Conservation (phyloP, 805 yeast genomes). For the Metschnikowia lunata region DNA sequence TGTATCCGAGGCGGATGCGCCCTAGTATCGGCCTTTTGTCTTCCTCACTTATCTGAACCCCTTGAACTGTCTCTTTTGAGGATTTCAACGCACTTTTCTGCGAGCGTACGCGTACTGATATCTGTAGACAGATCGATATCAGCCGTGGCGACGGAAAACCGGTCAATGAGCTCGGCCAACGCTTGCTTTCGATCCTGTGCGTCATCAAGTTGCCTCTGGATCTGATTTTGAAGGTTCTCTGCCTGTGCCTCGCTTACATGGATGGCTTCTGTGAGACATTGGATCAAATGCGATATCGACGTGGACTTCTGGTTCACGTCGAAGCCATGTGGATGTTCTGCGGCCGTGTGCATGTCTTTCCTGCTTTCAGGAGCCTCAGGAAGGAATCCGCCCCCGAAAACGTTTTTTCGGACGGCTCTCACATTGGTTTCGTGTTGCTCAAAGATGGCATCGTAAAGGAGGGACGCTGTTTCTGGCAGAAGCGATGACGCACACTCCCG, state of each 20-base stretch:
- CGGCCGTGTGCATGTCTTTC: background rate
- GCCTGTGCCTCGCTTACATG: conserved; percentile 1
- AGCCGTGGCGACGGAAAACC: background rate
- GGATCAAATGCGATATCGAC: conserved; percentile 1
- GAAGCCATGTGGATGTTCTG: background rate
- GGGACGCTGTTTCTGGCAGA: conserved; percentile 1
- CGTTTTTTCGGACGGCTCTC: background rate
- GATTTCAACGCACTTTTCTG: conserved; percentile 4
- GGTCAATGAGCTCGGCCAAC: background rate
- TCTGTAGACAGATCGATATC: background rate
- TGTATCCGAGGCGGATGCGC: conserved; percentile 1
- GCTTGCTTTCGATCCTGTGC: background rate
- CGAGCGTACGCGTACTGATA: background rate
- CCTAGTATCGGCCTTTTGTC: background rate
- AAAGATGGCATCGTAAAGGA: conserved; percentile 3
- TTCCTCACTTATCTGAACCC: background rate
- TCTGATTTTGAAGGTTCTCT: conserved; percentile 1
- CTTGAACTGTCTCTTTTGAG: background rate
- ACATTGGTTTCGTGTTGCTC: conserved; percentile 2
- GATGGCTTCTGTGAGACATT: conserved; percentile 1
- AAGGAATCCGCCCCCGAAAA: background rate
- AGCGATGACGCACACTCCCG: conserved; percentile 2
- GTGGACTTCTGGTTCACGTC: background rate
- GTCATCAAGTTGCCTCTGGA: conserved; percentile 2
- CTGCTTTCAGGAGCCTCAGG: background rate